Base-by-base conservation (phyloP, 2,329 filamentous ascomycete species). In the Calonectria pauciramosa region DNA sequence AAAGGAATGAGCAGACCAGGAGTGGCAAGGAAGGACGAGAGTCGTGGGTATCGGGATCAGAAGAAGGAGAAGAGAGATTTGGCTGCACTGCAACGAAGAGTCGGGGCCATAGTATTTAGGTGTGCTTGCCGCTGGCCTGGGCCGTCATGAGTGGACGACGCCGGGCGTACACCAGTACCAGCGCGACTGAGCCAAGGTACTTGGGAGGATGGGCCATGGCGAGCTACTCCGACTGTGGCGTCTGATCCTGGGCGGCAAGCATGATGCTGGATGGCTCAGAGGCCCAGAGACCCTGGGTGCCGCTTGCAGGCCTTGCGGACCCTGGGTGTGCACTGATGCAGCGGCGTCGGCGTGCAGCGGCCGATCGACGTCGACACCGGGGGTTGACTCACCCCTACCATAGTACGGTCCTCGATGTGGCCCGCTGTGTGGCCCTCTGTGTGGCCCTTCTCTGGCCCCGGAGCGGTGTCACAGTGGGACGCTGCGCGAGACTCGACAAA, bases 101-200 rank as follows among this genome's bases (percentile, higher is more conserved):
- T 80, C 79, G 77, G 80, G 75, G 77, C 75, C 71, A 76, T 78
- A 75, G 78, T 82, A 82, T 83, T 83, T 81, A 82, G 80, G 75
- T 79, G 75, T 79, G 77, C 78, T 75, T 70, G 78, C 75, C 70
- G 75, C 74, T 72, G 75, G 76, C 77, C 71, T 76, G 75, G 76
- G 72, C 78, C 70, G 72, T 74, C 75, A 72, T 83, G 80, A 82
- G 77, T 84, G 82, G 81, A 80, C 74, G 75, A 77, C 68, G 70
- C 67, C 65, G 71, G 66, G 70, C 59, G 79, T 78, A 81, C 77
- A 80, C 60, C 72, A 80, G 77, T 80, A 82, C 82, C 72, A 77
- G 52, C 74, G 68, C 23, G 64, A 73, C 73, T 74, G 66, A 75
- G 77, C 72, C 73, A 79, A 74, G 81, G 77, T 82, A 81, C 79